These are phyloP conservation scores for Cladosporium sp. DNA, from an alignment of 2,329 filamentous ascomycete species.

Conservation along the genomic window DNA sequence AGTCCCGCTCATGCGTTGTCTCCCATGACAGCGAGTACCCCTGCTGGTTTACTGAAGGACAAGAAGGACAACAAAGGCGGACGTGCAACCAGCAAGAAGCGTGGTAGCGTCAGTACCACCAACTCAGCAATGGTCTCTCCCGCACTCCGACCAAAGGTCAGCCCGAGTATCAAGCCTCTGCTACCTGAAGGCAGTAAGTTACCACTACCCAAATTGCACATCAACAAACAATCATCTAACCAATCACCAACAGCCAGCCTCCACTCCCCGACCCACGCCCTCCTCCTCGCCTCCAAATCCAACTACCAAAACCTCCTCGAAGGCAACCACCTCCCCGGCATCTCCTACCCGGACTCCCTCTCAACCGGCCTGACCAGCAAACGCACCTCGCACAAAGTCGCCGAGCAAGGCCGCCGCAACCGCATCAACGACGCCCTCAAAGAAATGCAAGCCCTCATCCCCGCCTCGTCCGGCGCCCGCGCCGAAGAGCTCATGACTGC, in stretches of 20 bases:
- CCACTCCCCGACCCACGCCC: conserved; percentile 58
- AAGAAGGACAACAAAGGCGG: conserved; percentile 35
- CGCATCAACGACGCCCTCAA: conserved; percentile 91
- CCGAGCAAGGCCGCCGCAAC: conserved; percentile 91
- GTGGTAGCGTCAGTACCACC: conserved; percentile 52
- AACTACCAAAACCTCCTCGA: conserved; percentile 98
- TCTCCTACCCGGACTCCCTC: conserved; percentile 70
- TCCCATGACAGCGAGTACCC: conserved; percentile 44
- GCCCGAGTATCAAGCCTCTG: conserved; percentile 88
- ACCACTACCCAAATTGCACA: background rate
- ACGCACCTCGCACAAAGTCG: conserved; percentile 95
- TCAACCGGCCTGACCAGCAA: conserved; percentile 95
- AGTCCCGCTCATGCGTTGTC: conserved; percentile 49
- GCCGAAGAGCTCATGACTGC: conserved; percentile 31
- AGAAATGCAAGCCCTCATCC: conserved; percentile 85
- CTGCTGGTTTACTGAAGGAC: conserved; percentile 26
- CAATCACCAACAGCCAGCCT: conserved; percentile 34
- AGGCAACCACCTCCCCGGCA: conserved; percentile 83
- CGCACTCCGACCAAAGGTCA: conserved; percentile 82
- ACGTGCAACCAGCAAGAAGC: conserved; percentile 57
- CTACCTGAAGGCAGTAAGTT: conserved; percentile 65
- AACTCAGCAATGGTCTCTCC: conserved; percentile 77
- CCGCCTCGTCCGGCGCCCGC: conserved; percentile 43
- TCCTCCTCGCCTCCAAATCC: conserved; percentile 85
- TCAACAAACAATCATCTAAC: conserved; percentile 15